Evolutionary conservation across 768 basidiomycete species (phyloP), one percentile per base, ranked within the genome.

Genomic region (Glaciozyma martinii): DNA sequence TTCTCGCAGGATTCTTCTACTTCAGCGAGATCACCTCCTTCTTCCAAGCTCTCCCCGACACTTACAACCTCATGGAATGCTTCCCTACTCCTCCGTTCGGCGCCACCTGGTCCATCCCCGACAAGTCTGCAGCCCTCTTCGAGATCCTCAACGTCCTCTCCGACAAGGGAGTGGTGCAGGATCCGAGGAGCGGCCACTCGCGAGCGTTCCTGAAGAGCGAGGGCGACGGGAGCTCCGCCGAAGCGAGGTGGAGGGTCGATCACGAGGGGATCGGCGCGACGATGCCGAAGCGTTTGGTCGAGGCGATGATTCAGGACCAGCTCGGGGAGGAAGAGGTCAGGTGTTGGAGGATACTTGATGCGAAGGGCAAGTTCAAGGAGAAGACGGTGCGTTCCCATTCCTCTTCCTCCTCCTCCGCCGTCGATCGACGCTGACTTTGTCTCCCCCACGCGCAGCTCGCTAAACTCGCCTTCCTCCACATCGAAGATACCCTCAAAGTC

Each of bases 361-460:
- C 87, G 63, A 85, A 85, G 8, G 91, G 90, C 9, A 94, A 95
- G 77, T 85, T 92, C 81, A 90, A 91, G 68, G 94, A 95, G 77
- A 91, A 93, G 75, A 89, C 90, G 77, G 93, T 90, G 61, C 65
- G 82, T 76, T 69, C 33, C 40, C 37, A 23, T 19, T n/a, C n/a
- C n/a, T n/a, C n/a, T 55, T 32, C 32, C 46, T 49, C 9, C 19
- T 23, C 1, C 43, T 27, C 9, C 43, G 2, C 29, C 19, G 8
- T 23, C 1, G 12, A 9, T 5, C n/a, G n/a, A n/a, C n/a, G n/a
- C n/a, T n/a, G n/a, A n/a, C n/a, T n/a, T n/a, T n/a, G n/a, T n/a
- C n/a, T n/a, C n/a, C n/a, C n/a, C n/a, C n/a, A n/a, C n/a, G n/a
- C n/a, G n/a, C 70, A 98, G 93, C 85, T 99, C 56, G 88, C 90